These are phyloP conservation scores for Termitomyces sp. DNA, from an alignment of 768 basidiomycete species.

Conservation along the genomic window DNA sequence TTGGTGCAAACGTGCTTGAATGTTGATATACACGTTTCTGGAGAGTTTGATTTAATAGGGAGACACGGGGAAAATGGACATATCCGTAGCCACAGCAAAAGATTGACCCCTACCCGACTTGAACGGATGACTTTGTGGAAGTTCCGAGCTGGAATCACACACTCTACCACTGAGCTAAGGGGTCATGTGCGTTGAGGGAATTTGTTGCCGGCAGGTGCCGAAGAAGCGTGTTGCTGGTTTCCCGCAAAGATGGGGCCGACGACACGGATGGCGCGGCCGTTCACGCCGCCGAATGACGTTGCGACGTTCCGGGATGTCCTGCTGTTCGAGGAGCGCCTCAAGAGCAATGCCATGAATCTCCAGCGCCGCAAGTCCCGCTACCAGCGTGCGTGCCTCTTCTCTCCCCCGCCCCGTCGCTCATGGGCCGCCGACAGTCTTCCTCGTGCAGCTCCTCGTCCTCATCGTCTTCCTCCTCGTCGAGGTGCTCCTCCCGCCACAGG, in stretches of 20 bases:
- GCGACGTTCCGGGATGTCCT: conserved; percentile 85
- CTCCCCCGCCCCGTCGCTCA: not conserved
- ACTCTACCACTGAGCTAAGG: not conserved
- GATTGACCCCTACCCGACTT: not conserved
- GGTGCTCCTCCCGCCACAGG: conserved; percentile 58
- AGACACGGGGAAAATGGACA: too few species aligned
- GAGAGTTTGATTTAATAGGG: too few species aligned
- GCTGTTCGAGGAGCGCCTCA: conserved; percentile 93
- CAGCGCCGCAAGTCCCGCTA: conserved; percentile 78
- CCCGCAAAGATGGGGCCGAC: too few species aligned
- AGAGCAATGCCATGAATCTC: conserved; percentile 81
- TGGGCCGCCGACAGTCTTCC: conserved; percentile 59
- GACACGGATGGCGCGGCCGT: not conserved
- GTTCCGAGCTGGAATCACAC: not conserved
- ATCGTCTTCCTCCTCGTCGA: conserved; percentile 72
- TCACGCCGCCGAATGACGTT: conserved; percentile 61
- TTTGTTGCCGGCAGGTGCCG: too few species aligned
- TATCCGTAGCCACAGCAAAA: not conserved
- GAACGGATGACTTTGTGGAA: not conserved
- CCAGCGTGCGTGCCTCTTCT: conserved; percentile 46
- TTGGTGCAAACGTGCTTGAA: too few species aligned
- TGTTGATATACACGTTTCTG: too few species aligned
- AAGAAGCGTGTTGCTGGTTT: too few species aligned
- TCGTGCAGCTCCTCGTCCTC: conserved; percentile 58
- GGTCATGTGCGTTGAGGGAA: not conserved